Base-by-base conservation (phyloP, 208 protist genomes). In the Endotrypanum monterogeii region DNA sequence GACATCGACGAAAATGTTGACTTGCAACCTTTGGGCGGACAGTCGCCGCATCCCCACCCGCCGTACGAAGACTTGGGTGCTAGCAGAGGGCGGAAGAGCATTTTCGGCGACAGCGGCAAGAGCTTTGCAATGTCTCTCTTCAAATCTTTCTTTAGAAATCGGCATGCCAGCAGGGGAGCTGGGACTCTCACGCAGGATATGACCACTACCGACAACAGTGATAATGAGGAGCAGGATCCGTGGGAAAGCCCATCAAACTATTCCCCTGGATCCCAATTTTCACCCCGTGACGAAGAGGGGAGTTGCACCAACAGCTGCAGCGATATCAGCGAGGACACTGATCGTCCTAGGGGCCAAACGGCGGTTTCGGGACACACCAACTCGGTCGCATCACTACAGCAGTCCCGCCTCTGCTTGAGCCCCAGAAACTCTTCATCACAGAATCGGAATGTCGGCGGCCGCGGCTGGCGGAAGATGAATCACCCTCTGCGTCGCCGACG, bases 111-210 rank as follows among this genome's bases (percentile, higher is more conserved):
- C 63, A 48, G 32, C 18, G 63, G 69, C 6, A 66, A 74, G 46
- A 89, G 78, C 74, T 86, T 89, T 20, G 85, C 85, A 28, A 86
- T 87, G 55, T 85, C 82, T 16, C 79, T 89, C 62, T 87, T 89
- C 56, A 87, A 89, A 56, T 85, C 76, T 58, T 85, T 86, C 71
- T 89, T 89, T 54, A 62, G 85, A 23, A 74, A 61, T 60, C 30
- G 56, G 41, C 78, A 68, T 32, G 52, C 55, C 25, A 41, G 67
- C 56, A 61, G 67, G 41, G 46, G 41, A 16, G 66, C 48, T 37
- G 66, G 54, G 30, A 37, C 74, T 44, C 39, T 76, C 68, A 67
- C 55, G 7, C 58, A 51, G 35, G 57, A 56, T 14, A 32, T 75
- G n/a, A 25, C 62, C 0, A 70, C 69, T 61, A 71, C 32, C 23